Base-by-base conservation (phyloP, 2,329 filamentous ascomycete species). In the Mycosphaerella sp. region DNA sequence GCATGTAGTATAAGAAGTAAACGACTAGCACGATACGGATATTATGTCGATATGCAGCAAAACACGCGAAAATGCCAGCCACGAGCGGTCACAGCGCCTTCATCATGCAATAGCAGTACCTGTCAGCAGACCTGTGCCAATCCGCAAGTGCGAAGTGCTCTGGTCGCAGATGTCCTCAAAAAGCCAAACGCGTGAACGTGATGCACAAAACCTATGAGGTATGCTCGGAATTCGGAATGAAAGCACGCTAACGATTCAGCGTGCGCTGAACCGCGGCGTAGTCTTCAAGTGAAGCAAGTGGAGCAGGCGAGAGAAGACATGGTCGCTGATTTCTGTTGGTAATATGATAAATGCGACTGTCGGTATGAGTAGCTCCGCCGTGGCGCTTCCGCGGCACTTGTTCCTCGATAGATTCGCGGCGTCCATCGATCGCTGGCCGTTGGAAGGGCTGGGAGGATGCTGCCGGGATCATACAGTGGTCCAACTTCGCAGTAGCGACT, bases 1-100 rank as follows among this genome's bases (percentile, higher is more conserved):
- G 65, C 66, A 66, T 54, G 64, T 72, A 55, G 69, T 72, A 47
- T 72, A 48, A 53, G 44, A 44, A 43, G 29, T 50, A 56, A 41
- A 53, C 42, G 46, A 53, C 42, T 26, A 40, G 46, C 51, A 42
- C 42, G 46, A 56, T 40, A 39, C 45, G 14, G 23, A 41, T 12
- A 14, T 52, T 36, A 53, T 53, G 45, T 48, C 49, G 23, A 53
- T 45, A 53, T 53, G 51, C 51, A 53, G 41, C 54, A 26, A 52
- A 51, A 55, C 48, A 55, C 41, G 41, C 48, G 42, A 46, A 38
- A 38, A 51, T 41, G 41, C 48, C 42, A 45, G 26, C 23, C 8
- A 39, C 17, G 46, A 51, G 41, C 48, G 34, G 31, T 39, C 42
- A 51, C 10, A 51, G 48, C 42, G 21, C 17, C 40, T 44, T 17